Evolutionary conservation across 2,329 filamentous ascomycete genomes (phyloP).

Genomic region (Fusarium vanettenii): DNA sequence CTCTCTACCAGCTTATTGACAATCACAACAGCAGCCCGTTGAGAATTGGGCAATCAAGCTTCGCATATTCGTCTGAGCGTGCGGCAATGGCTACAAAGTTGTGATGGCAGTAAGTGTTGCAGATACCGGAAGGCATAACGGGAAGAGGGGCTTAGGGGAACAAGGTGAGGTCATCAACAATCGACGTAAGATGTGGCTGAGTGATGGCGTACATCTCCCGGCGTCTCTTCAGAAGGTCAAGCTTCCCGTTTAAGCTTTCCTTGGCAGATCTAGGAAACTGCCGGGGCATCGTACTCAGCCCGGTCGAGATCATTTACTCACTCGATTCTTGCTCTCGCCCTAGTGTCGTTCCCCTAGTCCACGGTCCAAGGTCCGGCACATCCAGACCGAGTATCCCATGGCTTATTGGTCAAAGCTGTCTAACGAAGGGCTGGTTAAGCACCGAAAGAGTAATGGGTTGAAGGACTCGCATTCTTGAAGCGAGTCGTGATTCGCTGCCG

Average conservation of each 20-base stretch:
- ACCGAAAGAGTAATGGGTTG: neutral
- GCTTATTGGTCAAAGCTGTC: neutral
- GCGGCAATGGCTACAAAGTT: slow-evolving; percentile 20
- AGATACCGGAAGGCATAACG: neutral
- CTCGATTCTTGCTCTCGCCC: slow-evolving; percentile 4
- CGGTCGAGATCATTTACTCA: neutral
- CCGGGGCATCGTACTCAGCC: slow-evolving; percentile 4
- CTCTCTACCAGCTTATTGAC: slow-evolving; percentile 11
- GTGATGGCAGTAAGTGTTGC: neutral
- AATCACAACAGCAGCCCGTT: neutral
- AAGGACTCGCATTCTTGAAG: neutral
- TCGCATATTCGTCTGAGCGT: slow-evolving; percentile 4
- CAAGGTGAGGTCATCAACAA: neutral
- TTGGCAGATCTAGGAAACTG: slow-evolving; percentile 26
- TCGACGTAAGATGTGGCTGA: neutral
- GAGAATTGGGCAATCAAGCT: neutral
- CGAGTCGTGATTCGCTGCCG: neutral
- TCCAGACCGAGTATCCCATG: neutral
- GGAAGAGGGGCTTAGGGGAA: neutral
- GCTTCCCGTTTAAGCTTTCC: slow-evolving; percentile 1
- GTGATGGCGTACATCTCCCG: neutral
- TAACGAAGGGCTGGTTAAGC: neutral
- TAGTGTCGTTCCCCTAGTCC: neutral
- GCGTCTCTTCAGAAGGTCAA: neutral
- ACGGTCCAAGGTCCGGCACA: neutral